A percentile compares a stretch with the other conserved stretches of the same genome.
Evolutionary conservation across 805 yeast species (phyloP).

Genomic region (Komagataella pseudopastoris): DNA sequence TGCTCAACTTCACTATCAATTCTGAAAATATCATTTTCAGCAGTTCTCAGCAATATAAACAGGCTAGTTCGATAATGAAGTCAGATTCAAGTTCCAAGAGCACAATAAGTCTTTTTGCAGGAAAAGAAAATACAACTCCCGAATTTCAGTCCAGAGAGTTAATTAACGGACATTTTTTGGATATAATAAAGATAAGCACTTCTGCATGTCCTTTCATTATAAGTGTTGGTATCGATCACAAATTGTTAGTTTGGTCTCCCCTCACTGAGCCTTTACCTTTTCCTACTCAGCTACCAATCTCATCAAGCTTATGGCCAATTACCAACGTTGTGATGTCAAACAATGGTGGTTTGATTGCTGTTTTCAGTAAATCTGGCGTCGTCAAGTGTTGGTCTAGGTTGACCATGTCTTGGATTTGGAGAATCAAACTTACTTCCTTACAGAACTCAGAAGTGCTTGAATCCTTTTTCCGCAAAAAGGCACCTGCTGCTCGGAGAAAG

Average conservation of each 20-base stretch:
- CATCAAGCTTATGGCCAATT: conserved; percentile 45
- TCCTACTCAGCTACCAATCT: conserved; percentile 29
- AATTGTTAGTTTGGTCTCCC: conserved; percentile 64
- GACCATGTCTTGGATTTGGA: conserved; percentile 45
- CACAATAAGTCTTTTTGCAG: not conserved
- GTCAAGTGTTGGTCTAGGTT: conserved; percentile 51
- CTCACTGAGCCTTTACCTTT: conserved; percentile 29
- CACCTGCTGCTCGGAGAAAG: conserved; percentile 26
- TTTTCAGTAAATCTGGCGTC: conserved; percentile 36
- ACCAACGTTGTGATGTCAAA: conserved; percentile 41
- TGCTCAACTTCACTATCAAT: conserved; percentile 25
- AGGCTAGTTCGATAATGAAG: not conserved
- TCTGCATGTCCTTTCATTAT: conserved; percentile 54
- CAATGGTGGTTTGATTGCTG: conserved; percentile 43
- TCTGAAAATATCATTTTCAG: conserved; percentile 8
- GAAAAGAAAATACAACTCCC: conserved; percentile 3
- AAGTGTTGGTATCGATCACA: conserved; percentile 63
- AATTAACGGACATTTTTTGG: conserved; percentile 42
- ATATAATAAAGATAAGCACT: conserved; percentile 46
- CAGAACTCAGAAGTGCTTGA: conserved; percentile 29
- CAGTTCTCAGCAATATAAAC: not conserved
- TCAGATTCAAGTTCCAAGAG: not conserved
- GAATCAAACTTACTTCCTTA: conserved; percentile 25
- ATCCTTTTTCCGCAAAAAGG: conserved; percentile 45
- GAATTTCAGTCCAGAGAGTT: conserved; percentile 22